Percentiles rank a stretch among this genome's conserved stretches.
phyloP scores from a whole-genome alignment of 176 grass and related monocot genomes.

The Pontederia crassipes region DNA sequence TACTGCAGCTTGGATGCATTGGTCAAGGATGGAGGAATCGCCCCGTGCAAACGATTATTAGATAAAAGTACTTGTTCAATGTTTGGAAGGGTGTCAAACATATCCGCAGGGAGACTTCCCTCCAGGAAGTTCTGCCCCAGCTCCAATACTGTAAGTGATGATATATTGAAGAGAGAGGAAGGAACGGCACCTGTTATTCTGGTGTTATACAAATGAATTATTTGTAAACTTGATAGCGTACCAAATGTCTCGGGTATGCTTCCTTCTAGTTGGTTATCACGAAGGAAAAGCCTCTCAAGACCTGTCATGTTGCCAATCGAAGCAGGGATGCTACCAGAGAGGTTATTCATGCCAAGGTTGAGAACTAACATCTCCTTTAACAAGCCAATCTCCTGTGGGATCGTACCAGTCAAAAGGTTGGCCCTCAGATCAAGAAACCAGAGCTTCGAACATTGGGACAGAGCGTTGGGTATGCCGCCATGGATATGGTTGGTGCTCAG shows the following conservation, averaged over 20 bases:
- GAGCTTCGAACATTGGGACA: too few species aligned
- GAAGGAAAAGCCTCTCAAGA: slow-evolving; percentile 17
- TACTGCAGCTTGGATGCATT: background rate
- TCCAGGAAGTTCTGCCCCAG: slow-evolving; percentile 19
- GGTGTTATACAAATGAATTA: slow-evolving; percentile 6
- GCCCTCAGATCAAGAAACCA: slow-evolving; percentile 26
- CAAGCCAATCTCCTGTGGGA: too few species aligned
- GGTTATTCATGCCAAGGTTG: background rate
- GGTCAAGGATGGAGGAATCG: background rate
- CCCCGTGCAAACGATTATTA: background rate
- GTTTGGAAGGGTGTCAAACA: background rate
- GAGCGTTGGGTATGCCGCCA: too few species aligned
- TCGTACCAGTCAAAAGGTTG: too few species aligned
- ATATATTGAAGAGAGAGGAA: slow-evolving; percentile 7
- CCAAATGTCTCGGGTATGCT: slow-evolving; percentile 13
- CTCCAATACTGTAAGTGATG: background rate
- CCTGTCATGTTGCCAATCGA: slow-evolving; percentile 22
- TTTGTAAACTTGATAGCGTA: slow-evolving; percentile 5
- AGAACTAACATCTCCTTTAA: too few species aligned
- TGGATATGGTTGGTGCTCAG: background rate
- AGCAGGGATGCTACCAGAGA: slow-evolving; percentile 20
- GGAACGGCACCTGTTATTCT: slow-evolving; percentile 13
- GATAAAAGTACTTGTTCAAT: background rate
- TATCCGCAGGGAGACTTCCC: slow-evolving; percentile 20
- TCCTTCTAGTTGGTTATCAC: background rate